Percentiles rank a stretch among this genome's conserved stretches.
Conservation (phyloP, 805 yeast species). For the Zygosaccharomyces pseudorouxii region DNA sequence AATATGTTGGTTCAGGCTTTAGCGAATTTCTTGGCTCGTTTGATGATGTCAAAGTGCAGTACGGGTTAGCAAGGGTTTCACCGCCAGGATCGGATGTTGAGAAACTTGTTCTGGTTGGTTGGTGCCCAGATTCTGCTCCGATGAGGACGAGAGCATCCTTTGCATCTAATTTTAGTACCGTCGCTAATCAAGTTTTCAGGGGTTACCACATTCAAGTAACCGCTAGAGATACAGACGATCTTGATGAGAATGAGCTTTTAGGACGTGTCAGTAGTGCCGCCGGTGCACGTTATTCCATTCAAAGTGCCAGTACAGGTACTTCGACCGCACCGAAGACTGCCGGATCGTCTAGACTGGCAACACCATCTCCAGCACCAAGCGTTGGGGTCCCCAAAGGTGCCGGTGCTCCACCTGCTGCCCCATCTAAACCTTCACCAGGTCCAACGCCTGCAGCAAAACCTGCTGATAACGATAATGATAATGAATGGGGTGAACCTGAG, state of each 20-base stretch:
- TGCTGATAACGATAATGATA: constrained; percentile 31
- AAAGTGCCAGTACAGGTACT: constrained; percentile 27
- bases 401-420: constrained; percentile 10
- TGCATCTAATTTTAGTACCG: constrained; percentile 72
- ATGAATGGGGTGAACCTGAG: constrained; percentile 44
- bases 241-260: constrained; percentile 71
- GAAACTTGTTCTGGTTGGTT: constrained; percentile 81
- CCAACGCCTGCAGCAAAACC: constrained; percentile 15
- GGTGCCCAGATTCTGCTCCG: constrained; percentile 98
- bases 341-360: constrained; percentile 20
- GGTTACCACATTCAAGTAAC: constrained; percentile 96
- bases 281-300: constrained; percentile 88
- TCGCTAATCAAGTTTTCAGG: constrained; percentile 54
- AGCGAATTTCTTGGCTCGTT: constrained; percentile 76
- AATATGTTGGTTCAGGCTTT: constrained; percentile 55
- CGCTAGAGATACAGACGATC: constrained; percentile 90
- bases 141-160: constrained; percentile 67
- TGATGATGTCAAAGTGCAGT: constrained; percentile 83
- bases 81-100: constrained; percentile 90
- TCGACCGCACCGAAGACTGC: constrained; percentile 28
- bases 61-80: constrained; percentile 80
- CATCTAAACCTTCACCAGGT: constrained; percentile 2
- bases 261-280: constrained; percentile 82
- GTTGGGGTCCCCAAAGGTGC: constrained; percentile 18
- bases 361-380: constrained; percentile 21